phyloP scores from a whole-genome alignment of 108 stramenopile genomes.

The Cyclostephanos invisitatus region DNA sequence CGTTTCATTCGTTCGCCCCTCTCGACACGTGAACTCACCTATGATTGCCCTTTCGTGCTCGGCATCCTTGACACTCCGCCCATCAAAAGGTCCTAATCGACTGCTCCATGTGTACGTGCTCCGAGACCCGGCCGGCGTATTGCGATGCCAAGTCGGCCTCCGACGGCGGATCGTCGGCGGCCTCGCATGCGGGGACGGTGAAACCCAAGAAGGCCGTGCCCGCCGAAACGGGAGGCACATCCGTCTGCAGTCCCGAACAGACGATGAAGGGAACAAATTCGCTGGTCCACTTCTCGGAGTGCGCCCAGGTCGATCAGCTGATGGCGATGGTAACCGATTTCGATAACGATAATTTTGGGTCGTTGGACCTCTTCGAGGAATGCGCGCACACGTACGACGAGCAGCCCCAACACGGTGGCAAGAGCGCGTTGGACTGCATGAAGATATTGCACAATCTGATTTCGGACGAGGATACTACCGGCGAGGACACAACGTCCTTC shows the following conservation, averaged over 20 bases:
- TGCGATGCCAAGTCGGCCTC: constrained; percentile 56
- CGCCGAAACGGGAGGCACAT: constrained; percentile 31
- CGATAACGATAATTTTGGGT: constrained; percentile 88
- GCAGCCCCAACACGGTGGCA: constrained; percentile 64
- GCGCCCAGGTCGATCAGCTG: constrained; percentile 65
- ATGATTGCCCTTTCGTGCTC: constrained; percentile 31
- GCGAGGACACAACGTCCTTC: not conserved
- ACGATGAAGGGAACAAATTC: constrained; percentile 63
- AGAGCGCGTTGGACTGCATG: constrained; percentile 85
- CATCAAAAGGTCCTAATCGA: constrained; percentile 68
- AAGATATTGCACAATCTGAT: constrained; percentile 70
- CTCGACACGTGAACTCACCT: not conserved
- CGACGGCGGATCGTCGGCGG: constrained; percentile 37
- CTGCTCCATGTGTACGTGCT: constrained; percentile 82
- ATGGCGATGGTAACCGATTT: constrained; percentile 77
- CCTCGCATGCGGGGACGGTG: constrained; percentile 37
- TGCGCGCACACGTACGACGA: constrained; percentile 76
- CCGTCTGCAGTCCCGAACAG: constrained; percentile 62
- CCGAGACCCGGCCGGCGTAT: constrained; percentile 55
- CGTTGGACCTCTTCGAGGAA: constrained; percentile 81
- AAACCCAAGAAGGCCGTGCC: constrained; percentile 29
- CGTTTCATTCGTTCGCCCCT: not conserved
- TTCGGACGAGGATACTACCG: constrained; percentile 40
- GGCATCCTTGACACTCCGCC: constrained; percentile 11
- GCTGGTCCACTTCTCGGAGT: constrained; percentile 67